A percentile compares a stretch with the other conserved stretches of the same genome.
Evolutionary conservation across 257 asterid genomes (phyloP).

Genomic region (Solanum appendiculatum): DNA sequence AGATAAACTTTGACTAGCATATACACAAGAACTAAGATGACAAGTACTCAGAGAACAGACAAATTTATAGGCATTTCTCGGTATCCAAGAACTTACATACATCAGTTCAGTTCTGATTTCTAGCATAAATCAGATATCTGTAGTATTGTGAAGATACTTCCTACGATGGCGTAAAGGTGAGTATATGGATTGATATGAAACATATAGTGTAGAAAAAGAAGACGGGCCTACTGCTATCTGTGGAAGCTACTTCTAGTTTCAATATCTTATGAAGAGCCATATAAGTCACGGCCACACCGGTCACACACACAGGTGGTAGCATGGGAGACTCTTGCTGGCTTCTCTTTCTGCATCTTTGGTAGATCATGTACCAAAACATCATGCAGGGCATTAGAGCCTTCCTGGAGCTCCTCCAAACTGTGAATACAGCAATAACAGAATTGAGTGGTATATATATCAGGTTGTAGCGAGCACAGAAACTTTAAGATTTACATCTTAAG

Average conservation of each 20-base stretch:
- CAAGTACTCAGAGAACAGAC: background rate
- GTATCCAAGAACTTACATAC: background rate
- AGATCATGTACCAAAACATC: slow-evolving; percentile 69
- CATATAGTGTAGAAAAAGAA: background rate
- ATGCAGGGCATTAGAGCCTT: slow-evolving; percentile 66
- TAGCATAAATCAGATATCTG: background rate
- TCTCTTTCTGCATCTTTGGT: slow-evolving; percentile 54
- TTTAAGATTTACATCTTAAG: background rate
- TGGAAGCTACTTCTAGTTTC: background rate
- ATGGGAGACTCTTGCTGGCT: slow-evolving; percentile 24
- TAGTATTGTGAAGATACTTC: background rate
- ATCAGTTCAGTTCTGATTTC: background rate
- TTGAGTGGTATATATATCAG: background rate
- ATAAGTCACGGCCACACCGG: slow-evolving; percentile 69
- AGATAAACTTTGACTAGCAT: background rate
- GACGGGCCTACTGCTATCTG: background rate
- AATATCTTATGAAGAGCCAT: slow-evolving; percentile 15
- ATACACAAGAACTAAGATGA: background rate
- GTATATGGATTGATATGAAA: background rate
- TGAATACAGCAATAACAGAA: background rate
- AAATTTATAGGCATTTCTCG: background rate
- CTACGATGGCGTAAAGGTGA: background rate
- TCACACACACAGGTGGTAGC: slow-evolving; percentile 42
- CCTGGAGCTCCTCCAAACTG: slow-evolving; percentile 70
- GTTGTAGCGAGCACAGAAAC: background rate